Percentiles rank a stretch among this genome's conserved stretches.
Evolutionary conservation across 495 filamentous ascomycete genomes (phyloP).

Genomic region (Aspergillus affinis): DNA sequence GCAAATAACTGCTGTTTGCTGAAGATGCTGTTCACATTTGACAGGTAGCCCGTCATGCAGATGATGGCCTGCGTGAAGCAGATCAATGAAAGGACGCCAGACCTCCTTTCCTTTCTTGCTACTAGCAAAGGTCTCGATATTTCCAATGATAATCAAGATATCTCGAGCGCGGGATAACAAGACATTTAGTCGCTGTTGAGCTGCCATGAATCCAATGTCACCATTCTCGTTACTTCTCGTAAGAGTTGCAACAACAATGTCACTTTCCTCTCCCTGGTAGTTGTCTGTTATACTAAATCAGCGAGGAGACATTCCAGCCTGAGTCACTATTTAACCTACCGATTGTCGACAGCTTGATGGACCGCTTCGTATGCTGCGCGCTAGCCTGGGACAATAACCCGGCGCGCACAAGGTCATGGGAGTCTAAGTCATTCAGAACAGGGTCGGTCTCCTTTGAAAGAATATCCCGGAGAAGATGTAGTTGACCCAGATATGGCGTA

Average conservation of each 20-base stretch:
- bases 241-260: conserved; percentile 68
- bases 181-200: conserved; percentile 69
- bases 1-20: conserved; percentile 44
- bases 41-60: conserved; percentile 72
- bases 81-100: conserved; percentile 61
- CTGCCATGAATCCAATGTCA: conserved; percentile 75
- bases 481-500: conserved; percentile 73
- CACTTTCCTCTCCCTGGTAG: conserved; percentile 78
- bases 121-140: conserved; percentile 63
- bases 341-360: conserved; percentile 64
- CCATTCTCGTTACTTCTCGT: conserved; percentile 63
- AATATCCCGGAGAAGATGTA: conserved; percentile 53
- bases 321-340: conserved; percentile 37
- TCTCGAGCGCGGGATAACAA: conserved; percentile 69
- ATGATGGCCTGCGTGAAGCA: conserved; percentile 51
- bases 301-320: background rate
- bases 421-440: conserved; percentile 69
- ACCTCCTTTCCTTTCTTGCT: conserved; percentile 57
- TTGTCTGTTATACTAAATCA: conserved; percentile 52
- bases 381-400: conserved; percentile 58
- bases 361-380: conserved; percentile 50
- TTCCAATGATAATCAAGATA: conserved; percentile 69
- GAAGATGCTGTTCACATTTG: conserved; percentile 67
- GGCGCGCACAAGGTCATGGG: conserved; percentile 62
- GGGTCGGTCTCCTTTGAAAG: conserved; percentile 60